Conservation (phyloP, 2,329 filamentous ascomycete genomes). For the Xylariales sp. region DNA sequence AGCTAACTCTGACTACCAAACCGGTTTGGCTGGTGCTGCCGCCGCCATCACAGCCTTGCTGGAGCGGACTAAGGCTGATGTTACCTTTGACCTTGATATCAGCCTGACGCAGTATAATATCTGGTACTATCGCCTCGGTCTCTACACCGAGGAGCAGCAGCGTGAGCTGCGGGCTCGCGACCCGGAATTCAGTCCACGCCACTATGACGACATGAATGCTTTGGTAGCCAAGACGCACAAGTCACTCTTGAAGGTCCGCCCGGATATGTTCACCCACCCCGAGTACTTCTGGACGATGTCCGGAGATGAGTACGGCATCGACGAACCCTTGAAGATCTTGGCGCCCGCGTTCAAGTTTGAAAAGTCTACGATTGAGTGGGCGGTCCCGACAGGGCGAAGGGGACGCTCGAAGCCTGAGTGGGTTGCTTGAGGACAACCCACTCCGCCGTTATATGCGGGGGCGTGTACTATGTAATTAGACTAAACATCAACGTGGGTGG, state of each 20-base stretch:
- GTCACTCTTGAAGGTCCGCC: neutral
- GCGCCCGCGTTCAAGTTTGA: slow-evolving; percentile 2
- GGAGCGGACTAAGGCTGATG: slow-evolving; percentile 9
- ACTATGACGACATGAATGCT: slow-evolving; percentile 24
- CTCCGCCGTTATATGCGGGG: too few relatives aligned
- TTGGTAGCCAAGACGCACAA: neutral
- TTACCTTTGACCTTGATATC: slow-evolving; percentile 23
- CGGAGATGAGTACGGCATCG: neutral
- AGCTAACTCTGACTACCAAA: too few relatives aligned
- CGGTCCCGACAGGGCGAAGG: neutral
- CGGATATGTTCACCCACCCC: neutral
- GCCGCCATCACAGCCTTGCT: too few relatives aligned
- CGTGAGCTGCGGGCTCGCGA: slow-evolving; percentile 17
- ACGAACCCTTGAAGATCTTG: neutral
- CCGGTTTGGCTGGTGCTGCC: too few relatives aligned
- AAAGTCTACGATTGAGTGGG: neutral
- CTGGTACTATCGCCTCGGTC: slow-evolving; percentile 23
- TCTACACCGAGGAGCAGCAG: slow-evolving; percentile 17
- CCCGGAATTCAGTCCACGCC: slow-evolving; percentile 20
- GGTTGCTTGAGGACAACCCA: too few relatives aligned
- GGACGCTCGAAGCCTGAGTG: slow-evolving; percentile 2
- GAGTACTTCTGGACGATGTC: neutral
- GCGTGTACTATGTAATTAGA: too few relatives aligned
- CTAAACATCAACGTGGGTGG: too few relatives aligned
- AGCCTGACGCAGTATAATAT: slow-evolving; percentile 25